Evolutionary conservation across 257 asterid species (phyloP).

Genomic region (Lycium barbarum): DNA sequence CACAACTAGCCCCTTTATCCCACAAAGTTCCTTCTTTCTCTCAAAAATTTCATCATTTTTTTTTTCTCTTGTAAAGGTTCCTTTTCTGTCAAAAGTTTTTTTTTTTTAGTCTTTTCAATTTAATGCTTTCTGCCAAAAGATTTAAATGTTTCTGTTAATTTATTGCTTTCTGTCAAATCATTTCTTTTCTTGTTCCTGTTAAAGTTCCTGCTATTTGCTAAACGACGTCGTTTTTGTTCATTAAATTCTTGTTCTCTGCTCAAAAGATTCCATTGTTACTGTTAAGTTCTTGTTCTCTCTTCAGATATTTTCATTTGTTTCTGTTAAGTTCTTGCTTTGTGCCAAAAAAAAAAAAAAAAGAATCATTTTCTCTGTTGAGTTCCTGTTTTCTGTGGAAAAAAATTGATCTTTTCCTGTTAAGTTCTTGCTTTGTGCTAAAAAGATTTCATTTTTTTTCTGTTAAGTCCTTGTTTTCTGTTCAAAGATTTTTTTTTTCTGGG

Average conservation of each 20-base stretch:
- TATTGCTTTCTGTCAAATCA: background rate
- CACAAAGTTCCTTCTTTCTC: background rate
- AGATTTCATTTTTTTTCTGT: background rate
- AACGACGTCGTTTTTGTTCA: too few species aligned
- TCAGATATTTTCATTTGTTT: background rate
- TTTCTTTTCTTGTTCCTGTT: background rate
- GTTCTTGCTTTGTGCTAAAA: background rate
- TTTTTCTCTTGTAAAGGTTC: background rate
- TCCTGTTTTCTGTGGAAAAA: too few species aligned
- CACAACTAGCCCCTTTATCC: background rate
- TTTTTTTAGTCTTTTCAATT: background rate
- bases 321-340: background rate
- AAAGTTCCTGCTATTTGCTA: background rate
- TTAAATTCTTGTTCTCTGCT: background rate
- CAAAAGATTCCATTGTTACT: background rate
- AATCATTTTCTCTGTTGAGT: background rate
- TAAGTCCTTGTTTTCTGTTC: too few species aligned
- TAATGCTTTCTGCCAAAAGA: background rate
- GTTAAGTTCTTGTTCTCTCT: background rate
- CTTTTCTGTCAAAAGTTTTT: constrained; percentile 7
- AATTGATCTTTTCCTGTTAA: too few species aligned
- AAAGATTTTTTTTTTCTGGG: too few species aligned
- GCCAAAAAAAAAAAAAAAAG: background rate
- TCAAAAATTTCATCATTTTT: background rate
- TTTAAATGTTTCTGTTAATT: background rate